phyloP scores from a whole-genome alignment of 2,329 filamentous ascomycete genomes.

The Aspergillus phoenicis region DNA sequence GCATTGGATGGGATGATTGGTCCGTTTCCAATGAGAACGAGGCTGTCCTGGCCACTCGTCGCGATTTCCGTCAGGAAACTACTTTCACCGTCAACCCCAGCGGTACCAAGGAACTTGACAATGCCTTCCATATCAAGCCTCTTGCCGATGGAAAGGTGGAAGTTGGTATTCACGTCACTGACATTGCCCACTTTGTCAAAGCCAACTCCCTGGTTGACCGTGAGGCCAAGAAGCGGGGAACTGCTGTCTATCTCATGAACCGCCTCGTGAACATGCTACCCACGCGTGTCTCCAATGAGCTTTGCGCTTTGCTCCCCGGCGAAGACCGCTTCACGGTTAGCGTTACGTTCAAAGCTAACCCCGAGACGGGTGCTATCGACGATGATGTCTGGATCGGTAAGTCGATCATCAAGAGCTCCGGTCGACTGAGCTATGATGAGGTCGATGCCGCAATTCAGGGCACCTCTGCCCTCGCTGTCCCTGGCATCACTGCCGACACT shows the following conservation, averaged over 20 bases:
- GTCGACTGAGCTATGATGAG: constrained; percentile 80
- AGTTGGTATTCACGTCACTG: constrained; percentile 91
- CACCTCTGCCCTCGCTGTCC: constrained; percentile 62
- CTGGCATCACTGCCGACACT: constrained; percentile 70
- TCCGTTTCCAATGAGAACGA: constrained; percentile 82
- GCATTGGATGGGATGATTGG: constrained; percentile 91
- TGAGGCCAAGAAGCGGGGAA: constrained; percentile 96
- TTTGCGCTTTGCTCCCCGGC: constrained; percentile 85
- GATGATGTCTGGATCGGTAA: constrained; percentile 94
- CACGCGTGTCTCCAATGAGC: constrained; percentile 77
- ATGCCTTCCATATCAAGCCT: constrained; percentile 88
- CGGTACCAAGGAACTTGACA: constrained; percentile 83
- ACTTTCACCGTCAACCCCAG: constrained; percentile 92
- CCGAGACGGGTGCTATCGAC: constrained; percentile 77
- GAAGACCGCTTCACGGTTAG: constrained; percentile 89
- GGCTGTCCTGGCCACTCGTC: constrained; percentile 69
- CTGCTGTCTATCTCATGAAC: constrained; percentile 92
- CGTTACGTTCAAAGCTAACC: constrained; percentile 88
- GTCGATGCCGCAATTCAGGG: constrained; percentile 80
- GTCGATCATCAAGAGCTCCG: constrained; percentile 86
- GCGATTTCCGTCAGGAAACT: constrained; percentile 86
- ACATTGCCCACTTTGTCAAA: constrained; percentile 97
- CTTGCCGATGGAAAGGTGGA: constrained; percentile 83
- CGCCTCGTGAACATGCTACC: constrained; percentile 86
- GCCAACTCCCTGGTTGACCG: constrained; percentile 91